A percentile compares a stretch with the other conserved stretches of the same genome.
These are phyloP conservation scores for Holtermannia corniformis DNA, from an alignment of 768 basidiomycete species.

Conservation along the genomic window DNA sequence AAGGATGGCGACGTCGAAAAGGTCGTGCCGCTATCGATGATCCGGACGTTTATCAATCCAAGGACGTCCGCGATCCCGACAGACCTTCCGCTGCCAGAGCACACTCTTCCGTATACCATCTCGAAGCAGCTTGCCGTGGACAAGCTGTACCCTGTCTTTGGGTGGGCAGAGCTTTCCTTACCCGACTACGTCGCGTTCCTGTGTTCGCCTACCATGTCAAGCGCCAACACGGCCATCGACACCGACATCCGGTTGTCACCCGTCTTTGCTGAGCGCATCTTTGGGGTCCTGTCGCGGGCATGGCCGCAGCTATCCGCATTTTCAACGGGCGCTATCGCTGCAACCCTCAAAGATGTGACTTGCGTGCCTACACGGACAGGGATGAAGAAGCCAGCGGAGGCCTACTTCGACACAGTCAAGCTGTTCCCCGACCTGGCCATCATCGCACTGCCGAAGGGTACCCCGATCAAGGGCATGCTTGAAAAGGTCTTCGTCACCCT, in stretches of 20 bases:
- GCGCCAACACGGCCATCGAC: constrained; percentile 43
- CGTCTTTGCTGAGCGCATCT: constrained; percentile 70
- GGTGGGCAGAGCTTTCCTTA: constrained; percentile 68
- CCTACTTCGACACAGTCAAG: constrained; percentile 77
- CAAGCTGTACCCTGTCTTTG: constrained; percentile 47
- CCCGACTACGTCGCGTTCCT: constrained; percentile 67
- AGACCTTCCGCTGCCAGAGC: constrained; percentile 65
- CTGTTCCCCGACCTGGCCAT: constrained; percentile 84
- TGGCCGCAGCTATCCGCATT: constrained; percentile 58
- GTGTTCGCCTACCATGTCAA: constrained; percentile 46
- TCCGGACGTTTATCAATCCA: constrained; percentile 64
- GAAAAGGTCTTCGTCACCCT: constrained; percentile 57
- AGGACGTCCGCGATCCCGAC: constrained; percentile 54
- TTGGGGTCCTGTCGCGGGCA: constrained; percentile 55
- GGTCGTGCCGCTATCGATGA: constrained; percentile 59
- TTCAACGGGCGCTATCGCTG: constrained; percentile 48
- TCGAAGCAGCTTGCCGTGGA: constrained; percentile 45
- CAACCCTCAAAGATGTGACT: constrained; percentile 47
- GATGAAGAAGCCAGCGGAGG: constrained; percentile 58
- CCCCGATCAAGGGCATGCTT: constrained; percentile 55
- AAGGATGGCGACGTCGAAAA: constrained; percentile 46
- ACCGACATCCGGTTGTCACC: constrained; percentile 59
- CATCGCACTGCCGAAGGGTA: constrained; percentile 59
- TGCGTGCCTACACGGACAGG: constrained; percentile 70
- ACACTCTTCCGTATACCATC: constrained; percentile 60